These are phyloP conservation scores for Monascus purpureus DNA, from an alignment of 495 filamentous ascomycete genomes.

Conservation along the genomic window DNA sequence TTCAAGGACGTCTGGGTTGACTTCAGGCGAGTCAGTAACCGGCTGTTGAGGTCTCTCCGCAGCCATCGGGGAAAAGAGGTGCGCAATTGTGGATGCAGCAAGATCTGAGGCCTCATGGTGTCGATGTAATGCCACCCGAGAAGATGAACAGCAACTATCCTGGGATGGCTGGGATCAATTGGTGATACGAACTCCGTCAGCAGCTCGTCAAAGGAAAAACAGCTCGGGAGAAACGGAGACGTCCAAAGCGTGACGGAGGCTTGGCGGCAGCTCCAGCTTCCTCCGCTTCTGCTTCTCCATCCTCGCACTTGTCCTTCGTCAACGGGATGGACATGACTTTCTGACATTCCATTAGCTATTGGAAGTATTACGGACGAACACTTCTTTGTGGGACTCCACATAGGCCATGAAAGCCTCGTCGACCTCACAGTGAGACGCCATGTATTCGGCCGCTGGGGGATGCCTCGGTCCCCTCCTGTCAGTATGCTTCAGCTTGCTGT, in stretches of 20 bases:
- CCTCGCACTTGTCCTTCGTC: constrained; percentile 3
- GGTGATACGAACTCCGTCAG: no score
- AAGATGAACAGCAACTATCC: neutral
- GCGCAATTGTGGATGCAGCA: constrained; percentile 24
- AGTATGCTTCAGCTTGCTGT: constrained; percentile 15
- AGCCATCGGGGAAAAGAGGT: constrained; percentile 11
- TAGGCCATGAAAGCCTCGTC: no score
- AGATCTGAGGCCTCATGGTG: constrained; percentile 16
- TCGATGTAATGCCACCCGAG: neutral
- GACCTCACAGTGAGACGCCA: no score
- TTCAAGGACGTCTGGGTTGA: constrained; percentile 12
- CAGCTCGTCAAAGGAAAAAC: no score
- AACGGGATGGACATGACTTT: no score
- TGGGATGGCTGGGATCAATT: neutral
- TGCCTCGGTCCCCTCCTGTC: constrained; percentile 12
- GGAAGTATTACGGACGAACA: no score
- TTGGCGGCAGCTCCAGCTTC: neutral
- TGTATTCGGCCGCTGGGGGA: constrained; percentile 18
- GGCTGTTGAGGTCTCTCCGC: constrained; percentile 15
- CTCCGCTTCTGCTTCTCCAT: neutral
- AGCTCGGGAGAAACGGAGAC: no score
- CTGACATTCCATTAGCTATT: no score
- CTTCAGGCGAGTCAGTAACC: constrained; percentile 18
- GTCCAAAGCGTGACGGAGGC: no score
- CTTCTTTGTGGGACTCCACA: no score